Conservation (phyloP, 495 filamentous ascomycete species). For the Bryoglossum gracile region DNA sequence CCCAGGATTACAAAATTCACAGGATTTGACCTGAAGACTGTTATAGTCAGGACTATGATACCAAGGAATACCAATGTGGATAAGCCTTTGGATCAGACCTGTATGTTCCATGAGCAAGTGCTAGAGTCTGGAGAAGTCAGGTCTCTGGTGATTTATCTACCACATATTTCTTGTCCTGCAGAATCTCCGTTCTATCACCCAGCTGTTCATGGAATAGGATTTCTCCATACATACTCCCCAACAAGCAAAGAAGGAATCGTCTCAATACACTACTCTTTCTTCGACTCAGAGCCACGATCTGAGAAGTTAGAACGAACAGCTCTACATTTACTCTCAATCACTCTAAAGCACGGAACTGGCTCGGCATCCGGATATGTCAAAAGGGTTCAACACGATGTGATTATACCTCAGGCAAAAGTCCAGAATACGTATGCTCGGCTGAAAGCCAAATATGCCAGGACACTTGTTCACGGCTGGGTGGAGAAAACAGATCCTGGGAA, state of each 20-base stretch:
- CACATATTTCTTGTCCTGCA: slow-evolving; percentile 53
- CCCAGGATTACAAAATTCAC: slow-evolving; percentile 38
- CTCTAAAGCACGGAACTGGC: slow-evolving; percentile 72
- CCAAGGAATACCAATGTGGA: slow-evolving; percentile 76
- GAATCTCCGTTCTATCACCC: slow-evolving; percentile 87
- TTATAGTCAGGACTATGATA: slow-evolving; percentile 65
- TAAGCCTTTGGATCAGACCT: slow-evolving; percentile 68
- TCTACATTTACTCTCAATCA: slow-evolving; percentile 56
- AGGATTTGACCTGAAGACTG: slow-evolving; percentile 49
- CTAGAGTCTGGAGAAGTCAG: slow-evolving; percentile 21
- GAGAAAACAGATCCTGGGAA: slow-evolving; percentile 83
- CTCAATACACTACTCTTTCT: slow-evolving; percentile 63
- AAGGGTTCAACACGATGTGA: slow-evolving; percentile 64
- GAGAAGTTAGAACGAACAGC: slow-evolving; percentile 63
- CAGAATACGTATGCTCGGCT: slow-evolving; percentile 79
- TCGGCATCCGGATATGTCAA: slow-evolving; percentile 58
- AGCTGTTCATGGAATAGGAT: slow-evolving; percentile 60
- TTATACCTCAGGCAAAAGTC: slow-evolving; percentile 63
- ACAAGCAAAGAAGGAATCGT: slow-evolving; percentile 38
- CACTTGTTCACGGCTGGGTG: slow-evolving; percentile 63
- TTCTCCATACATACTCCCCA: slow-evolving; percentile 55
- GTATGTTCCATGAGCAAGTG: slow-evolving; percentile 50
- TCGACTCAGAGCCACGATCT: slow-evolving; percentile 36
- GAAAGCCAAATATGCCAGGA: slow-evolving; percentile 64
- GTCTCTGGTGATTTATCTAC: slow-evolving; percentile 68